Evolutionary conservation across 1,284 basidiomycete species (phyloP), one percentile per base, ranked within the genome.

Genomic region (Xerocomus minutiporus): DNA sequence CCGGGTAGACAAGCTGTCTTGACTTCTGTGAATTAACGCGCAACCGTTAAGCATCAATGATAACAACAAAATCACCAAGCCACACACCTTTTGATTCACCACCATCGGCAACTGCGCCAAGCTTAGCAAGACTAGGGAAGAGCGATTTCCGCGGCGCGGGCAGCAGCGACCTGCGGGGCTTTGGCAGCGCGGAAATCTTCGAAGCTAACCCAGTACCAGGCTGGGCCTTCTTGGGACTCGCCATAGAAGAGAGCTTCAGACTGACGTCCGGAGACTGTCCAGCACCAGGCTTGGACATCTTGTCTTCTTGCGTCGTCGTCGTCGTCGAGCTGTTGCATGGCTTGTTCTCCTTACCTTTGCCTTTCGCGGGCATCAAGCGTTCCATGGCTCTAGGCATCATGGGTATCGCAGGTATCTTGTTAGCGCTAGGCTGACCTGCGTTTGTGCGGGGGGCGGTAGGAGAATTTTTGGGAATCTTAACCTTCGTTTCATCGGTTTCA

Each of bases 281-380:
- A 20, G 28, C 46, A 48, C 36, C 12, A 39, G 46, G 46, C 36
- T 31, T 38, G 46, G 46, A 38, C 35, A 13, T 38, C 35, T 36
- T 35, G 45, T 28, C 48, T 50, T 46, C 8, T 35, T 44, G 56
- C 52, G 44, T n/a, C 42, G 35, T 15, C 36, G 35, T 15, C 36
- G 2, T 42, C 12, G 45, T 54, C 43, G 46, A 41, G 38, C 50
- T 31, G 6, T 46, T 43, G 42, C 36, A 45, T 45, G 48, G 1
- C 20, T 43, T 49, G 34, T 65, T 66, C 46, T 67, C 65, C 41
- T 67, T 64, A 29, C 39, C 51, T 48, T 35, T 48, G 39, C 44
- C 29, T 15, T 45, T 60, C 38, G 44, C 20, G 23, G 40, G 39
- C 42, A 43, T 48, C 15, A 5, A 4, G 52, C 45, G 45, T 12